Conservation (phyloP, 495 filamentous ascomycete species). For the Copromyces sp. region DNA sequence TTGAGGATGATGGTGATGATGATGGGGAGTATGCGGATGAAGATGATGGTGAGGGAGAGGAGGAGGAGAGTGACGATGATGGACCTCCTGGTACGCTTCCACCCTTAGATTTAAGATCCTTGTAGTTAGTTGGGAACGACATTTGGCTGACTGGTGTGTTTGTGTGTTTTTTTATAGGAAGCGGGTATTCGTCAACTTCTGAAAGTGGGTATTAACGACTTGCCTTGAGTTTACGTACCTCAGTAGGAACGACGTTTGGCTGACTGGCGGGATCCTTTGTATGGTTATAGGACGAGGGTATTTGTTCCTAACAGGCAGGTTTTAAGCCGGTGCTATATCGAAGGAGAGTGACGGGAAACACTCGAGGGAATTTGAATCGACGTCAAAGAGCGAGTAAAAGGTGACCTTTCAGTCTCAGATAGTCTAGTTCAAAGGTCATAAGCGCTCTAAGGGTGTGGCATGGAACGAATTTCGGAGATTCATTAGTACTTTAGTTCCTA, state of each 20-base stretch:
- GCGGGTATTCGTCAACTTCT: not conserved
- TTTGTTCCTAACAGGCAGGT: no score
- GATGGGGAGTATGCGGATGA: not conserved
- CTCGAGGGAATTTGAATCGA: not conserved
- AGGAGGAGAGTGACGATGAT: not conserved
- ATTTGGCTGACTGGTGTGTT: not conserved
- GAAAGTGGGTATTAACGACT: not conserved
- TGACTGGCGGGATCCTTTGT: not conserved
- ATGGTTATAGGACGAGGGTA: not conserved
- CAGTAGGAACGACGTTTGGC: not conserved
- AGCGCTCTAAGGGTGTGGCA: not conserved
- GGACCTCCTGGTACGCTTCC: not conserved
- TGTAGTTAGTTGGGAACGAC: not conserved
- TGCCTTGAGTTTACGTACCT: not conserved
- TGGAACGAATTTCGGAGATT: not conserved
- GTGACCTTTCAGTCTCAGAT: not conserved
- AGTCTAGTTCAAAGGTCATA: not conserved
- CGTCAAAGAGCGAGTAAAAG: not conserved
- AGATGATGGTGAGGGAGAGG: not conserved
- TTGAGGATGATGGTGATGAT: slow-evolving; percentile 11
- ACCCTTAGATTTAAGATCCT: not conserved
- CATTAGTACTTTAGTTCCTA: not conserved
- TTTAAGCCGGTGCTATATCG: not conserved
- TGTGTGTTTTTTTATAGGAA: not conserved
- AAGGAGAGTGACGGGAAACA: not conserved